phyloP scores from a whole-genome alignment of 331 rosid genomes.

The Arachis monticola region DNA sequence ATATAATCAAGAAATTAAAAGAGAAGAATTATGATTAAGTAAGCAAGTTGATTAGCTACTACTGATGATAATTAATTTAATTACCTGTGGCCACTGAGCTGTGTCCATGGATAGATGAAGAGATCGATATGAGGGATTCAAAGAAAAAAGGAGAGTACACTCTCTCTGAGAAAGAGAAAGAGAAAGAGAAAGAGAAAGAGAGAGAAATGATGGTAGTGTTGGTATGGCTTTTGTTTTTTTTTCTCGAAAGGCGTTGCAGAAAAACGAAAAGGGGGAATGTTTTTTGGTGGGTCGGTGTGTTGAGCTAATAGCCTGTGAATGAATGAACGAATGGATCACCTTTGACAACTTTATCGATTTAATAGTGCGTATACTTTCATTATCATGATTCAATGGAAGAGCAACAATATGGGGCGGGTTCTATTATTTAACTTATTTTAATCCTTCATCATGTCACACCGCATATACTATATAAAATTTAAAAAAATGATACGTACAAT shows the following conservation, averaged over 20 bases:
- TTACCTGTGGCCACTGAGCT: conserved; percentile 87
- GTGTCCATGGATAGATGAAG: conserved; percentile 67
- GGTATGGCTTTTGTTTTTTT: conserved; percentile 6
- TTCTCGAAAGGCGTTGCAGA: conserved; percentile 52
- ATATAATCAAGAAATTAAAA: neutral
- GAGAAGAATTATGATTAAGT: neutral
- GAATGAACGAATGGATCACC: conserved; percentile 36
- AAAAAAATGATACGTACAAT: no score
- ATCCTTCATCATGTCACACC: neutral
- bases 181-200: conserved; percentile 27
- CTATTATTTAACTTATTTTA: no score
- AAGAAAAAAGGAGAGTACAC: neutral
- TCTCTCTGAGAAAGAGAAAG: no score
- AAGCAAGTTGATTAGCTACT: neutral
- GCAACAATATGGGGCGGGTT: conserved; percentile 10
- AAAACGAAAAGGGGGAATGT: conserved; percentile 50
- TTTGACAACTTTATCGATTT: conserved; percentile 49
- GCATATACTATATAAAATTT: neutral
- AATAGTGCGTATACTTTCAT: conserved; percentile 7
- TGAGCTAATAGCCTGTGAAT: neutral
- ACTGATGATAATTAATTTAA: no score
- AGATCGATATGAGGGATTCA: neutral
- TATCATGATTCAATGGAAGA: conserved; percentile 24
- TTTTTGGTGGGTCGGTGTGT: conserved; percentile 54
- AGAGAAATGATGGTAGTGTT: conserved; percentile 36